Evolutionary conservation across 495 filamentous ascomycete genomes (phyloP).

Genomic region (Trypethelium eluteriae): DNA sequence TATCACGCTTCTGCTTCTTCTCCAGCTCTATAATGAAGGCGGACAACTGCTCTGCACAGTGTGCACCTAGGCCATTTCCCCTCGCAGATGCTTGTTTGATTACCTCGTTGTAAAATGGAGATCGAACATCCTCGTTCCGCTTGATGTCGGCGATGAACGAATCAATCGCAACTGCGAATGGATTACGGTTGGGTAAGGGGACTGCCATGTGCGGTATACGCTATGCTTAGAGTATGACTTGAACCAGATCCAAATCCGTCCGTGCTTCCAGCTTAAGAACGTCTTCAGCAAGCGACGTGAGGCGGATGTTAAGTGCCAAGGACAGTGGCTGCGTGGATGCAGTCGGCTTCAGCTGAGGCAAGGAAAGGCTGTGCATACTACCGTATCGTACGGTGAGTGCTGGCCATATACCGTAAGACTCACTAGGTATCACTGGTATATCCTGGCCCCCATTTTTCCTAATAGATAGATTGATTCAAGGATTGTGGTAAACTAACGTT

Average conservation of each 20-base stretch:
- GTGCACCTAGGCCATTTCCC: not conserved
- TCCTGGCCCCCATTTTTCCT: too few species aligned
- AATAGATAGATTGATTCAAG: too few species aligned
- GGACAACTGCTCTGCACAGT: constrained; percentile 9
- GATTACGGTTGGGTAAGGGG: not conserved
- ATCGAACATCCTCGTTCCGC: constrained; percentile 14
- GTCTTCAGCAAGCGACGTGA: too few species aligned
- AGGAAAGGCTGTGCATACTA: too few species aligned
- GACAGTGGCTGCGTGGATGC: not conserved
- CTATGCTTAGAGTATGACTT: too few species aligned
- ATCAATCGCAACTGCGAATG: constrained; percentile 16
- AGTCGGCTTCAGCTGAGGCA: not conserved
- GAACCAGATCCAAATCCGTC: too few species aligned
- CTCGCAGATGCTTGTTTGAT: not conserved
- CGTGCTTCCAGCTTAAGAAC: too few species aligned
- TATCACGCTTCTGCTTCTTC: constrained; percentile 14
- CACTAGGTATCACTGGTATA: too few species aligned
- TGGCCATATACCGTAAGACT: too few species aligned
- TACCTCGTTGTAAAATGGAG: constrained; percentile 20
- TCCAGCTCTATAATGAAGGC: constrained; percentile 14
- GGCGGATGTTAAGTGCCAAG: not conserved
- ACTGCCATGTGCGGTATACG: constrained; percentile 5
- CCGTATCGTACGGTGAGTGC: too few species aligned
- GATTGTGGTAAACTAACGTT: too few species aligned
- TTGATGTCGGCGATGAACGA: constrained; percentile 17